Evolutionary conservation across 2,329 filamentous ascomycete species (phyloP).

Genomic region (Cryphonectria naterciae): DNA sequence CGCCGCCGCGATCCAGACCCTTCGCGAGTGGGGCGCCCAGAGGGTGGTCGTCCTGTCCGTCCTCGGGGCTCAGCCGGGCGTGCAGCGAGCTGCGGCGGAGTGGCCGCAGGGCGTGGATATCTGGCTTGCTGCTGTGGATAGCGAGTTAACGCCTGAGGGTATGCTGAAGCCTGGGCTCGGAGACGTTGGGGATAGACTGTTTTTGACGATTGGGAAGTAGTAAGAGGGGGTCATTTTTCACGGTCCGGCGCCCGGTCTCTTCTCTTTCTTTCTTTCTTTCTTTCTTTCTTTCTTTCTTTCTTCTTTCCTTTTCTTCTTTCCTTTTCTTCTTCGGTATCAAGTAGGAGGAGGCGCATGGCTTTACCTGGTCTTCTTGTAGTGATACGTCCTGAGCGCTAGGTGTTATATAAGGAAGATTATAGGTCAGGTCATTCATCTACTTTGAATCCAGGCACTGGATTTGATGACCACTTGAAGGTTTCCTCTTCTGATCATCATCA

Average conservation of each 20-base stretch:
- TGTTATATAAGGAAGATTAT: not conserved
- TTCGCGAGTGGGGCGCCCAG: conserved; percentile 90
- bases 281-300: not conserved
- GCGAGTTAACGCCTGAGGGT: conserved; percentile 72
- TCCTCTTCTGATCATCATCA: not conserved
- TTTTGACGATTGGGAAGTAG: conserved; percentile 84
- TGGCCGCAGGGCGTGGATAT: conserved; percentile 80
- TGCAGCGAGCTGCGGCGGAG: conserved; percentile 71
- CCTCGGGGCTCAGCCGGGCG: conserved; percentile 72
- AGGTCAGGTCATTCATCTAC: not conserved
- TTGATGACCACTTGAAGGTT: too few relatives aligned
- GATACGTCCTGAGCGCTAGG: not conserved
- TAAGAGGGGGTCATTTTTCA: not conserved
- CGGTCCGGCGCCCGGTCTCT: not conserved
- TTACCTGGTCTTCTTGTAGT: not conserved
- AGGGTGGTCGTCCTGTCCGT: conserved; percentile 77
- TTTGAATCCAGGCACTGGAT: not conserved
- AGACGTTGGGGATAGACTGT: conserved; percentile 88
- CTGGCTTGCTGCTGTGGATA: conserved; percentile 82
- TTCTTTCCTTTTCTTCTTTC: not conserved
- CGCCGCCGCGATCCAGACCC: conserved; percentile 83
- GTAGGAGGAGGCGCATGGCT: not conserved
- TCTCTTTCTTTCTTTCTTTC: not conserved
- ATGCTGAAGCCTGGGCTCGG: conserved; percentile 92
- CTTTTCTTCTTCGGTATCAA: not conserved